Evolutionary conservation across 75 land plant genomes (phyloP), one percentile per base, ranked within the genome.

Genomic region (Pseudotsuga menziesii): DNA sequence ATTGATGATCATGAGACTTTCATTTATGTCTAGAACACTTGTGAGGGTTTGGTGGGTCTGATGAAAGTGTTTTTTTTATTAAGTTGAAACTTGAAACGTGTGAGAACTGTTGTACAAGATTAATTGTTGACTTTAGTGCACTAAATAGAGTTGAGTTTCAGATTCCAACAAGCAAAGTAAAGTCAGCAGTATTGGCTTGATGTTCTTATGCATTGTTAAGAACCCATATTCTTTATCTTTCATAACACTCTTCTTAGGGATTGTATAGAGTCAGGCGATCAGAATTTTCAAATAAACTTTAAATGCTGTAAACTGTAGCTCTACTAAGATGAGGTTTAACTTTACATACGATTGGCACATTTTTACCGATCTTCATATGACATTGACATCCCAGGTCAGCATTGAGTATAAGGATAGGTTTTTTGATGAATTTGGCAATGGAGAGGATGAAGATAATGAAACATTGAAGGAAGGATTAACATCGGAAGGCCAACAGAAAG

Each of bases 381-480:
- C 39, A 59, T 35, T 29, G 17, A 5, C 79, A 23, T 78, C 66
- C 27, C 87, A 96, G 98, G 87, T 29, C n/a, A 86, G 81, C 81
- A 82, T 94, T 55, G 95, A 89, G 73, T 85, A 88, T 62, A 69
- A 86, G 39, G 87, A 88, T 75, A 82, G 99, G 56, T 92, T 97
- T 80, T 76, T 59, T 71, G 79, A 88, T 57, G 93, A 94, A 58
- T 97, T 94, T 89, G 99, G 98, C 72, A 73, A 54, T 72, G 87
- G 52, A 52, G 79, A 77, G 52, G 88, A n/a, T 76, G 85, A 83
- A 32, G 26, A 64, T 61, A 85, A 85, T 14, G 82, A 78, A 17
- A 87, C 88, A 36, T 64, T 59, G 0, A 60, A 75, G 7, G 61
- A 57, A 73, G 76, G 56, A 27, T 56, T 52, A 52, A 78, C 32